Evolutionary conservation across 495 filamentous ascomycete species (phyloP), one percentile per base, ranked within the genome.

Genomic region (Aspergillus affinis): DNA sequence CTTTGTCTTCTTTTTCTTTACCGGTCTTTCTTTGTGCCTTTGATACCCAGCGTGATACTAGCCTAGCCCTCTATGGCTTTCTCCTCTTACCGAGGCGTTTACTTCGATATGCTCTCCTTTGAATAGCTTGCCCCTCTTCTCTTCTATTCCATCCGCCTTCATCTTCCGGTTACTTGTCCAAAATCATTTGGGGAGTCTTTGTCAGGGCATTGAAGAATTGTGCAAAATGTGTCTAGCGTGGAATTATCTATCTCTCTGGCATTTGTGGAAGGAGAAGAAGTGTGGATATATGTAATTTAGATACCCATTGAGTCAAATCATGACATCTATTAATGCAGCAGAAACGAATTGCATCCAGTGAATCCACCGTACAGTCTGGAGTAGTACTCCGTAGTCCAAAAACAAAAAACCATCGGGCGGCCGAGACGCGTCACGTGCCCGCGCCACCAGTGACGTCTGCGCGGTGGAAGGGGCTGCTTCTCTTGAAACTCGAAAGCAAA

Each of bases 221-320:
- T 32, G 30, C 30, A 32, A 32, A 32, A 32, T 32, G 30, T 32
- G 30, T 32, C 30, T 32, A 1, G 30, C 30, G 30, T 48, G 9
- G 46, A 48, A 48, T 48, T 6, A 49, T 41, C 36, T 41, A 41
- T 17, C 36, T 36, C 32, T 41, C 36, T 15, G 36, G 36, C 36
- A 41, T 41, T 15, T 41, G 36, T 41, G 36, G 36, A 41, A 55
- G 51, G 54, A 57, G 32, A 58, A n/a, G 21, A 61, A 57, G 60
- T 57, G 30, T 58, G 48, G 32, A 59, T 45, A 41, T 36, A 58
- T 68, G 66, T 69, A 69, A 63, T 64, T 61, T 69, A 69, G 66
- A 69, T 69, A 69, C 66, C 66, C 66, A 51, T 61, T 66, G 60
- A 63, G 49, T 61, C 32, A 51, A 54, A 27, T 58, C 17, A 18